Conservation (phyloP, 2,329 filamentous ascomycete species). For the Epichloe sibirici region DNA sequence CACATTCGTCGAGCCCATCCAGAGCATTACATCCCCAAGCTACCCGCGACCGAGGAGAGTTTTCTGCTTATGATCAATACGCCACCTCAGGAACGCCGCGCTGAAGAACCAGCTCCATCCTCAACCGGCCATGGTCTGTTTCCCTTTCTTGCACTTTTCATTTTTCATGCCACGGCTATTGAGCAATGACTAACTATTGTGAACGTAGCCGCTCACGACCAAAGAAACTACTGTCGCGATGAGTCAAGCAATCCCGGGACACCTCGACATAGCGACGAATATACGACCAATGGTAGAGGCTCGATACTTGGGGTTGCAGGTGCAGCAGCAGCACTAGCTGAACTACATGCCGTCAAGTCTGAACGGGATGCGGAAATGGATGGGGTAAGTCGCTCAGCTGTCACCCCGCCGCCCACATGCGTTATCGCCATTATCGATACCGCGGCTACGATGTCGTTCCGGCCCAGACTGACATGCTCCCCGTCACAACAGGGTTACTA, state of each 20-base stretch:
- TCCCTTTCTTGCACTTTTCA: slow-evolving; percentile 2
- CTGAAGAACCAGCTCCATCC: slow-evolving; percentile 21
- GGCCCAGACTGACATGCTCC: slow-evolving; percentile 2
- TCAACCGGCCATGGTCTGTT: slow-evolving; percentile 21
- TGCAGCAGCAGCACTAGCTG: slow-evolving; percentile 76
- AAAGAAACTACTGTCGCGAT: slow-evolving; percentile 43
- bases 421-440: slow-evolving; percentile 14
- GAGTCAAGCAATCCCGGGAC: slow-evolving; percentile 55
- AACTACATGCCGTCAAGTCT: slow-evolving; percentile 65
- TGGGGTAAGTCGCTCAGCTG: slow-evolving; percentile 42
- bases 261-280: slow-evolving; percentile 57
- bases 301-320: slow-evolving; percentile 47
- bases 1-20: slow-evolving; percentile 95
- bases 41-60: slow-evolving; percentile 95
- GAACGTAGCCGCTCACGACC: slow-evolving; percentile 38
- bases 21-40: slow-evolving; percentile 93
- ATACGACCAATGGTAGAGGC: slow-evolving; percentile 32
- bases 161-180: not conserved
- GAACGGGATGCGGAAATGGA: slow-evolving; percentile 70
- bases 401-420: slow-evolving; percentile 14
- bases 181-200: not conserved
- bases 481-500: slow-evolving; percentile 44
- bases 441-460: not conserved
- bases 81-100: slow-evolving; percentile 59
- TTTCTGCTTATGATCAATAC: slow-evolving; percentile 94